A percentile compares a stretch with the other conserved stretches of the same genome.
Evolutionary conservation across 2,329 filamentous ascomycete species (phyloP).

Genomic region (Teratosphaeria nubilosa): DNA sequence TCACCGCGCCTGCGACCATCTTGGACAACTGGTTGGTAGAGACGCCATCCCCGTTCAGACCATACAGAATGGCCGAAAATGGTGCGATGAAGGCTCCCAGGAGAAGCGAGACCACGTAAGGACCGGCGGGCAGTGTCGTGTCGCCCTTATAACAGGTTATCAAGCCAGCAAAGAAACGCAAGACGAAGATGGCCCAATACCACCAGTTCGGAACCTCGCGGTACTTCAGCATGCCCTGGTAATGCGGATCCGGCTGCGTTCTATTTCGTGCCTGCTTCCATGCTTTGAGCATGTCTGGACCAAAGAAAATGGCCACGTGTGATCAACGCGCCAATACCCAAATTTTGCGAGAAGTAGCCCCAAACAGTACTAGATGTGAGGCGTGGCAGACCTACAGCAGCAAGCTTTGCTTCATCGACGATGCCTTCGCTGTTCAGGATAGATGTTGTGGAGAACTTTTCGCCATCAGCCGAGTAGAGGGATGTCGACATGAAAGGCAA

Average conservation of each 20-base stretch:
- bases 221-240: background rate
- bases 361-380: background rate
- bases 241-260: background rate
- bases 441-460: slow-evolving; percentile 10
- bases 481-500: slow-evolving; percentile 35
- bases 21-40: background rate
- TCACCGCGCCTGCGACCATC: background rate
- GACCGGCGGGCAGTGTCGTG: background rate
- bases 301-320: background rate
- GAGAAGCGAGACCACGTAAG: background rate
- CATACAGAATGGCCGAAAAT: background rate
- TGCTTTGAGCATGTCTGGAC: background rate
- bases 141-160: background rate
- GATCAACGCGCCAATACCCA: background rate
- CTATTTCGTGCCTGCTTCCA: background rate
- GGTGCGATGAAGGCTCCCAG: background rate
- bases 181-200: background rate
- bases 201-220: background rate
- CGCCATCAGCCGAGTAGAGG: slow-evolving; percentile 28
- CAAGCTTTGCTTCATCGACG: background rate
- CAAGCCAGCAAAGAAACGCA: background rate
- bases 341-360: background rate
- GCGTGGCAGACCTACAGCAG: background rate
- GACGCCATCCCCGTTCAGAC: background rate
- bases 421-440: background rate